Conservation (phyloP, 768 basidiomycete species). For the Lyophyllum decastes region DNA sequence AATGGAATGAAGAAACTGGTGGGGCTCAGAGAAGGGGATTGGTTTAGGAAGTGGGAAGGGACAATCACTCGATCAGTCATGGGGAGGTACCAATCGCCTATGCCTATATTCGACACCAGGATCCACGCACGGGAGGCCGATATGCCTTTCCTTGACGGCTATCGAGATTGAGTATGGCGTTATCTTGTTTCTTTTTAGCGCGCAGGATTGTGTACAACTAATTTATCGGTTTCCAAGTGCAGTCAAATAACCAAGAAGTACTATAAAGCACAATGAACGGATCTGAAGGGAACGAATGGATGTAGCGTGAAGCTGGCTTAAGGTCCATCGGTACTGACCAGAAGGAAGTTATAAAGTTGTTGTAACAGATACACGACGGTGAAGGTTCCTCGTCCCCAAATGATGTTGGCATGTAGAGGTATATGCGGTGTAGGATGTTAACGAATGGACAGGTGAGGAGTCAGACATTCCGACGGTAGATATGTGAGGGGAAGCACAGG, state of each 20-base stretch:
- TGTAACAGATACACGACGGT: background rate
- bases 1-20: conserved; percentile 42
- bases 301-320: background rate
- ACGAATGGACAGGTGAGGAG: background rate
- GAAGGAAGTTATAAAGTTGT: background rate
- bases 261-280: conserved; percentile 8
- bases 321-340: conserved; percentile 5
- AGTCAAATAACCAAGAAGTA: conserved; percentile 5
- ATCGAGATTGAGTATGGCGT: conserved; percentile 14
- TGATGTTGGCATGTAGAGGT: conserved; percentile 2
- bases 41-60: conserved; percentile 79
- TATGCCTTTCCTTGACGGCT: conserved; percentile 29
- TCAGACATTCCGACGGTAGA: background rate
- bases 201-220: conserved; percentile 1
- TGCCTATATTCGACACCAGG: conserved; percentile 25
- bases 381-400: background rate
- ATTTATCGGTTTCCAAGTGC: background rate
- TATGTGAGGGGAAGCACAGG: background rate
- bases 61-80: conserved; percentile 63
- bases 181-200: background rate
- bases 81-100: conserved; percentile 41
- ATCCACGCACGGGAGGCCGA: conserved; percentile 9
- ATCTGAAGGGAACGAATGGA: background rate
- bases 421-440: conserved; percentile 2
- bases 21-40: conserved; percentile 73